Base-by-base conservation (phyloP, 129 eudicot genomes). In the Rutidosis leptorrhynchoides region DNA sequence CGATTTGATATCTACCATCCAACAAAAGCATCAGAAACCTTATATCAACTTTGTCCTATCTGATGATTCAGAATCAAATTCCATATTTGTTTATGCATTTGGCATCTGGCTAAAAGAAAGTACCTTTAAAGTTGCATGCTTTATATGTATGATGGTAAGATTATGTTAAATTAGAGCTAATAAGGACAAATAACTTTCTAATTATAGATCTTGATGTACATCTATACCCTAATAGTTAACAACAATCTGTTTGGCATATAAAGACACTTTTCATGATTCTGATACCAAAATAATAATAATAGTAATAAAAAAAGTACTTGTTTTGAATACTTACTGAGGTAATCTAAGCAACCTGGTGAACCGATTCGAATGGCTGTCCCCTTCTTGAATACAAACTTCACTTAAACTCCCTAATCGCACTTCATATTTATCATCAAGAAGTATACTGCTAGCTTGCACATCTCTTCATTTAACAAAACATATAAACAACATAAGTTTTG, bases 391-490 rank as follows among this genome's bases (percentile, higher is more conserved):
- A 78, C 90, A 86, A 60, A 83, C 90, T 77, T 94, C 94, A 28
- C 87, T 86, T 77, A 94, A 73, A 72, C 99, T 94, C 64, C 99
- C 99, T 64, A 94, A 82, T 67, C 99, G 79, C 68, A 94, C 99
- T 80, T 94, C 99, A 71, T 82, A 94, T 79, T 86, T 94, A 74
- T 94, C 99, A 71, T 94, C 99, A 76, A 94, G 99, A 72, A 94
- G 95, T 62, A 94, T 89, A 68, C 96, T 94, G 76, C 97, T 94
- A 12, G 99, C 97, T 86, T 94, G 99, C 30, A 94, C 88, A 76
- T 94, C 95, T 78, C 99, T 94, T 69, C 66, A 89, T 55, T 67
- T 19, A 43, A 32, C 73, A 32, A 66, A 67, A 70, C 28, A 65
- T 35, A 64, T 29, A 57, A 17, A 52, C 32, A 53, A 35, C 32